These are phyloP conservation scores for Tolypocladium tropicale DNA, from an alignment of 2,329 filamentous ascomycete genomes.

Conservation along the genomic window DNA sequence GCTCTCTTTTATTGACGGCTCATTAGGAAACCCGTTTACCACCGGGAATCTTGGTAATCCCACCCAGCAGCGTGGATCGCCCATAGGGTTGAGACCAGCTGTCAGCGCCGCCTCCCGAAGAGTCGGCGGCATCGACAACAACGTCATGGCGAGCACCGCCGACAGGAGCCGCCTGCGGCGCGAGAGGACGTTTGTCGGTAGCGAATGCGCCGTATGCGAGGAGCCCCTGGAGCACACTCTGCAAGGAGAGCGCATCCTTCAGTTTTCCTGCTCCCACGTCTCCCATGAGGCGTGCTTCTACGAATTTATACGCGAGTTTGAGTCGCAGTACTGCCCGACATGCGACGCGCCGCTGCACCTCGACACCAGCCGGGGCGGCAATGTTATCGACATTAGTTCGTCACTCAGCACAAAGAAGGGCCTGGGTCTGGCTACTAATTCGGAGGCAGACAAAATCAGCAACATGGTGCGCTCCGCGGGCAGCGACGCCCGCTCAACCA, in stretches of 20 bases:
- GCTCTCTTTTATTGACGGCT: not conserved
- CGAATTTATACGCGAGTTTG: constrained; percentile 91
- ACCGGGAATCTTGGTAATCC: constrained; percentile 14
- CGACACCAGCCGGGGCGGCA: constrained; percentile 86
- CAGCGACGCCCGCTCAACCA: constrained; percentile 47
- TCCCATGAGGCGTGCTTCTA: constrained; percentile 98
- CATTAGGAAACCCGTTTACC: constrained; percentile 14
- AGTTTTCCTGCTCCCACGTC: constrained; percentile 95
- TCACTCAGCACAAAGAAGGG: constrained; percentile 10
- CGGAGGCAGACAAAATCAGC: constrained; percentile 73
- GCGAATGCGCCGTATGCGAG: constrained; percentile 91
- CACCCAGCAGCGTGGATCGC: constrained; percentile 20
- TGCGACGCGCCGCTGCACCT: constrained; percentile 87
- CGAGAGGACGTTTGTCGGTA: constrained; percentile 91
- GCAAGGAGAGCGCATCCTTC: constrained; percentile 84
- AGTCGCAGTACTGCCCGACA: constrained; percentile 86
- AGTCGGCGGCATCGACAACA: constrained; percentile 28
- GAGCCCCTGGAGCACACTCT: constrained; percentile 93
- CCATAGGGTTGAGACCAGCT: constrained; percentile 21
- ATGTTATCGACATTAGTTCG: constrained; percentile 81
- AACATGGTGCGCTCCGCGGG: constrained; percentile 77
- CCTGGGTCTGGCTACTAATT: constrained; percentile 14
- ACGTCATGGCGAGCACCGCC: constrained; percentile 35
- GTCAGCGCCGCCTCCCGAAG: constrained; percentile 21
- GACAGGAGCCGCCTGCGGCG: constrained; percentile 72